Conservation (phyloP, 768 basidiomycete genomes). For the Boletus subparvulus region DNA sequence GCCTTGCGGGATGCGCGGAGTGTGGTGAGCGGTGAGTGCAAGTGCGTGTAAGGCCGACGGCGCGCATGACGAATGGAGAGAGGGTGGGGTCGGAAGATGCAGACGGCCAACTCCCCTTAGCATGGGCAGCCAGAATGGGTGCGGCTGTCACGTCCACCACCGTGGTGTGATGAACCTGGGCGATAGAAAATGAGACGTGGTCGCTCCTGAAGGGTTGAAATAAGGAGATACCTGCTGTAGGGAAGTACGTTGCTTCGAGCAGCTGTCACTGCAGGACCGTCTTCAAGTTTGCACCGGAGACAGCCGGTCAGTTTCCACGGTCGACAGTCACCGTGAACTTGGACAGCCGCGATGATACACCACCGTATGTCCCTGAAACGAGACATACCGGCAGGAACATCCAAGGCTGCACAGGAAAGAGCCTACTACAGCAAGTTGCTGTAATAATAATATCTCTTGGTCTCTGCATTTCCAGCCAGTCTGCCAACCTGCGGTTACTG, state of each 20-base stretch:
- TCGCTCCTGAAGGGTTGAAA: not conserved
- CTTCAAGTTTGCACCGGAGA: constrained; percentile 9
- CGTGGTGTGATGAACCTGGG: constrained; percentile 30
- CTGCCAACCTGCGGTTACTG: too few species aligned
- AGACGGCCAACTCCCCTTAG: constrained; percentile 61
- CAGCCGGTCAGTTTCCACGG: constrained; percentile 16
- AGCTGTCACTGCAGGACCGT: too few species aligned
- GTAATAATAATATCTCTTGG: not conserved
- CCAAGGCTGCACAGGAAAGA: not conserved
- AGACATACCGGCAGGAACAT: not conserved
- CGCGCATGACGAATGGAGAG: constrained; percentile 25
- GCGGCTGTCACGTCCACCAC: constrained; percentile 37
- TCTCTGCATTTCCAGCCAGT: too few species aligned
- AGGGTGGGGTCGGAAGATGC: not conserved
- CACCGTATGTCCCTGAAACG: too few species aligned
- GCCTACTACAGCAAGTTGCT: constrained; percentile 1
- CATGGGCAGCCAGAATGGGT: constrained; percentile 63
- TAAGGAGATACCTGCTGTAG: constrained; percentile 4
- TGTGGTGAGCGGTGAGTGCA: constrained; percentile 10
- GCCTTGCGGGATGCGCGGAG: constrained; percentile 2
- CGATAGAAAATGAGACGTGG: not conserved
- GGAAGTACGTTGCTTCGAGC: not conserved
- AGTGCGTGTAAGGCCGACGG: constrained; percentile 17
- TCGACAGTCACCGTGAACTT: not conserved
- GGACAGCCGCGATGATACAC: not conserved